These are phyloP conservation scores for Trichoderma polysporum DNA, from an alignment of 2,329 filamentous ascomycete species.

Conservation along the genomic window DNA sequence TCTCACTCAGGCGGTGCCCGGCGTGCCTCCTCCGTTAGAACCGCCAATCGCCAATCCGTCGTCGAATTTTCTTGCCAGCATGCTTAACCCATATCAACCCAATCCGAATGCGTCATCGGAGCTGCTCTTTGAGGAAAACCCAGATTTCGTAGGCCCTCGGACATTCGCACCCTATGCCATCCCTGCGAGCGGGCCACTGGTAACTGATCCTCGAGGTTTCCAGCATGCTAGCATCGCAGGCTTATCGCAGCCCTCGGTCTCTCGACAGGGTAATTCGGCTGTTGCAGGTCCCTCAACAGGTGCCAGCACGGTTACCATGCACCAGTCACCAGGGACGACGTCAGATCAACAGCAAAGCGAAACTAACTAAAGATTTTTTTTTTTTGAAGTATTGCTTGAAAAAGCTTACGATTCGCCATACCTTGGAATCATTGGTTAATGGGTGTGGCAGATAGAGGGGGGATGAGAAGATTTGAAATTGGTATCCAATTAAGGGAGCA, in stretches of 20 bases:
- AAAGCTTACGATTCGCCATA: background rate
- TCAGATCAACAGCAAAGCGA: constrained; percentile 24
- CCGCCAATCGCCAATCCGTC: background rate
- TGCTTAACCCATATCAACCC: constrained; percentile 23
- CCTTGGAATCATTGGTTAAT: background rate
- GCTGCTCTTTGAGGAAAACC: background rate
- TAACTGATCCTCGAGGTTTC: constrained; percentile 24
- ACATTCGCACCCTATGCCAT: constrained; percentile 26
- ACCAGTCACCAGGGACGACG: constrained; percentile 28
- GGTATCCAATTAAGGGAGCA: background rate
- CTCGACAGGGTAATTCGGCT: constrained; percentile 27
- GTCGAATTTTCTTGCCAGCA: constrained; percentile 1
- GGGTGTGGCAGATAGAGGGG: background rate
- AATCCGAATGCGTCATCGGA: constrained; percentile 28
- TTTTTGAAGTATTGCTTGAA: background rate
- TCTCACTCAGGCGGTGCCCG: constrained; percentile 28
- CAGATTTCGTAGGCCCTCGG: background rate
- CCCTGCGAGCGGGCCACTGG: constrained; percentile 23
- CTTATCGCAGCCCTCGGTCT: constrained; percentile 27
- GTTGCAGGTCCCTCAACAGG: constrained; percentile 30
- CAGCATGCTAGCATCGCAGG: constrained; percentile 34
- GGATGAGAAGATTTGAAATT: background rate
- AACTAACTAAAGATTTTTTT: background rate
- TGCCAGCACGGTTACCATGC: constrained; percentile 41
- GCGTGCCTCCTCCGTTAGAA: constrained; percentile 30